phyloP scores from a whole-genome alignment of 805 yeast species.

The Nakazawaea ernobii region DNA sequence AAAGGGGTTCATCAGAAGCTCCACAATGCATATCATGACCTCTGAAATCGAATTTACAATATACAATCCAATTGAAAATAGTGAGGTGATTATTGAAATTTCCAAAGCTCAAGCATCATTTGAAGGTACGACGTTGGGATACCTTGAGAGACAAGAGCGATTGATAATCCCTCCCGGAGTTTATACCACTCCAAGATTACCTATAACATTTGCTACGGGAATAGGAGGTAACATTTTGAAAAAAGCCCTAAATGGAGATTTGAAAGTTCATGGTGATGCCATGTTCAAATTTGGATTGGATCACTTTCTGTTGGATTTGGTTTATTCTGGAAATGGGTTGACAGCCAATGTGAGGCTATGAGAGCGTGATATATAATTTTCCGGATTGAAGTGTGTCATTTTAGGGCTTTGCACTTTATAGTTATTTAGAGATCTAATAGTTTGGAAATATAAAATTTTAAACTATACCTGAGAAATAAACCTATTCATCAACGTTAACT shows the following conservation, averaged over 20 bases:
- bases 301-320: conserved; percentile 32
- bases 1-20: conserved; percentile 38
- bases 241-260: conserved; percentile 44
- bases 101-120: conserved; percentile 42
- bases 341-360: conserved; percentile 33
- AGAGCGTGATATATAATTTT: conserved; percentile 8
- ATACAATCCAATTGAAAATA: conserved; percentile 47
- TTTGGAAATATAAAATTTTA: too few relatives aligned
- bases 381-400: not conserved
- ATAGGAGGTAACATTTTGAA: conserved; percentile 44
- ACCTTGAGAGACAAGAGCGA: conserved; percentile 32
- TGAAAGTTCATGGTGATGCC: conserved; percentile 42
- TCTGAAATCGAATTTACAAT: conserved; percentile 50
- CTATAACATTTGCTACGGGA: conserved; percentile 40
- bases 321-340: conserved; percentile 40
- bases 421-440: too few relatives aligned
- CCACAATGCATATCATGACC: conserved; percentile 48
- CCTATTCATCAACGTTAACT: conserved; percentile 17
- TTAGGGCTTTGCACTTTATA: not conserved
- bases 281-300: conserved; percentile 34
- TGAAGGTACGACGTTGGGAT: conserved; percentile 41
- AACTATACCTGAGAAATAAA: not conserved
- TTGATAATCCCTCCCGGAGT: conserved; percentile 47
- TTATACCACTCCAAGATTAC: conserved; percentile 42
- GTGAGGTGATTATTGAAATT: conserved; percentile 36